Percentiles rank a stretch among this genome's conserved stretches.
Conservation (phyloP, 768 basidiomycete species). For the Suillus occidentalis region DNA sequence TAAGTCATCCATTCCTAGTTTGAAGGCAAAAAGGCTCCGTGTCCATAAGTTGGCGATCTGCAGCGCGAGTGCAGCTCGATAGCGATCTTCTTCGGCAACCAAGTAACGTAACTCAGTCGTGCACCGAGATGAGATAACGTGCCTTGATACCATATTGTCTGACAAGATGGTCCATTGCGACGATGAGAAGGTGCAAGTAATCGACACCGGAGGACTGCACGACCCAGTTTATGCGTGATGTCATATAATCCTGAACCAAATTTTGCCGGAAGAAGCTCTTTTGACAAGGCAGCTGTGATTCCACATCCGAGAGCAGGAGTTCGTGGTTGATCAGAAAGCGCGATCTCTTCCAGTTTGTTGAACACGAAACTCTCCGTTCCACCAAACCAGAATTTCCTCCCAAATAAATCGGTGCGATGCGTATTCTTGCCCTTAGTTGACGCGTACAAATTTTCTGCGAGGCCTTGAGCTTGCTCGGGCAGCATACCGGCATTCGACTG, state of each 20-base stretch:
- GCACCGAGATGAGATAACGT: conserved; percentile 93
- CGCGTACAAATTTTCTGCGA: conserved; percentile 84
- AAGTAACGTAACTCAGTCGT: conserved; percentile 96
- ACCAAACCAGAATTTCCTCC: conserved; percentile 92
- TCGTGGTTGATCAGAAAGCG: conserved; percentile 78
- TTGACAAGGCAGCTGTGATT: conserved; percentile 90
- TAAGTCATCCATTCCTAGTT: conserved; percentile 93
- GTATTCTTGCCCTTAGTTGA: conserved; percentile 94
- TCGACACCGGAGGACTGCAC: conserved; percentile 99
- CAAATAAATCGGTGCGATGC: conserved; percentile 70
- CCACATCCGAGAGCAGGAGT: conserved; percentile 95
- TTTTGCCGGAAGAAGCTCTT: conserved; percentile 77
- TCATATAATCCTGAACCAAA: conserved; percentile 90
- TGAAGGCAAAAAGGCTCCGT: conserved; percentile 84
- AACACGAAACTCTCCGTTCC: conserved; percentile 96
- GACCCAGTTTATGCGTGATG: conserved; percentile 98
- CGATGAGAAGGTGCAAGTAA: conserved; percentile 94
- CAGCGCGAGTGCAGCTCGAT: conserved; percentile 87
- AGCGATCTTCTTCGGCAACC: conserved; percentile 83
- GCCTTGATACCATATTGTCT: conserved; percentile 81
- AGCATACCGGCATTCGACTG: conserved; percentile 83
- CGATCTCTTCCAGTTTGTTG: conserved; percentile 97
- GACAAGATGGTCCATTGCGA: conserved; percentile 89
- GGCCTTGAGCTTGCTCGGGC: conserved; percentile 71
- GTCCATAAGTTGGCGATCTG: conserved; percentile 98